phyloP scores from a whole-genome alignment of 257 asterid genomes.

The Plantago ovata region DNA sequence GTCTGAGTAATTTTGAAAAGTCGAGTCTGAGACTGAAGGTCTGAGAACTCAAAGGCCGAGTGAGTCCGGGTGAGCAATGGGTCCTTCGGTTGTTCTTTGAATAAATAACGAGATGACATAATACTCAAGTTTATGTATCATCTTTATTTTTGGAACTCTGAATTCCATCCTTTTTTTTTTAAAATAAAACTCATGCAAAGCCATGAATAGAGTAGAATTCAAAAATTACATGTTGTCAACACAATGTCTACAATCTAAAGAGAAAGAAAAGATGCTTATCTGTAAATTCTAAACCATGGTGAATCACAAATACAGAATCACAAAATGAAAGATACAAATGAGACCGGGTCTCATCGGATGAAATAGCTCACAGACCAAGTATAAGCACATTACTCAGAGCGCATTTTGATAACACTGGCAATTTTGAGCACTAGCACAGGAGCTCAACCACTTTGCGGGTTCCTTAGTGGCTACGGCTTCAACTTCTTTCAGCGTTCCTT shows the following conservation, averaged over 20 bases:
- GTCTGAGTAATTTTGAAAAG: too few species aligned
- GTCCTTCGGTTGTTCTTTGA: too few species aligned
- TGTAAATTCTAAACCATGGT: not conserved
- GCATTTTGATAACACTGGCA: not conserved
- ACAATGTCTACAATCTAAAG: not conserved
- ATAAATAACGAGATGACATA: too few species aligned
- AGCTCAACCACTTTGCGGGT: too few species aligned
- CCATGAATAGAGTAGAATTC: not conserved
- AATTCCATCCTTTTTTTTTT: too few species aligned
- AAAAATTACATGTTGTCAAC: not conserved
- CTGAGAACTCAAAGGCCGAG: too few species aligned
- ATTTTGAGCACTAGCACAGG: not conserved
- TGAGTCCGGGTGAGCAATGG: too few species aligned
- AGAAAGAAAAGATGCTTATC: not conserved
- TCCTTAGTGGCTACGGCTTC: slow-evolving; percentile 36
- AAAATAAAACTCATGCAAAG: too few species aligned
- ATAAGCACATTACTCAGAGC: not conserved
- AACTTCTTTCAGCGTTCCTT: slow-evolving; percentile 60
- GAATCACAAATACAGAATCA: not conserved
- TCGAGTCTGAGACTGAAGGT: too few species aligned
- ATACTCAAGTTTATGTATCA: too few species aligned
- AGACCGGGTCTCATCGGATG: not conserved
- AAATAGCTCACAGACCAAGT: not conserved
- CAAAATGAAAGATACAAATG: slow-evolving; percentile 2
- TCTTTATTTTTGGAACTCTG: too few species aligned